Evolutionary conservation across 352 stramenopile species (phyloP).

Genomic region (Pythium phragmitis): DNA sequence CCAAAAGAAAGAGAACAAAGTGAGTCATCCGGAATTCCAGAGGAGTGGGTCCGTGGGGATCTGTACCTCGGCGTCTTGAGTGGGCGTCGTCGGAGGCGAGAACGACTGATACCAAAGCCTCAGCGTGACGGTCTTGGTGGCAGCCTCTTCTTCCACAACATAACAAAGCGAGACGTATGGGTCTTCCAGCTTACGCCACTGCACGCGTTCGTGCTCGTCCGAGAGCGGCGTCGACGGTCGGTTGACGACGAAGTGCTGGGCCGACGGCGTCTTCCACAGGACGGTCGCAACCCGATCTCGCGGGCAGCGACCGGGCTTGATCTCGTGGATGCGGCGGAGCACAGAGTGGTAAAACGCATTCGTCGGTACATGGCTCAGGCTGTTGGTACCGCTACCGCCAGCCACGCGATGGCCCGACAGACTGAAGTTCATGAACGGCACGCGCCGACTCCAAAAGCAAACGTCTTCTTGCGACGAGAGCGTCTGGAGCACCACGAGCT

Average conservation of each 20-base stretch:
- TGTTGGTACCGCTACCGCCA: background rate
- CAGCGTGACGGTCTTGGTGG: slow-evolving; percentile 2
- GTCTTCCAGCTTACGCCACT: slow-evolving; percentile 39
- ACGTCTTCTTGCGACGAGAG: slow-evolving; percentile 34
- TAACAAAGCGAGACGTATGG: slow-evolving; percentile 33
- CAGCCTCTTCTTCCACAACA: slow-evolving; percentile 28
- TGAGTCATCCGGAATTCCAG: slow-evolving; percentile 2
- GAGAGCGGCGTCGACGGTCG: background rate
- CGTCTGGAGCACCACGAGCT: slow-evolving; percentile 31
- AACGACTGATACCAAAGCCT: slow-evolving; percentile 39
- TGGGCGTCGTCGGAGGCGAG: slow-evolving; percentile 13
- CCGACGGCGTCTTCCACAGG: slow-evolving; percentile 42
- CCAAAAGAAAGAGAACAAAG: background rate
- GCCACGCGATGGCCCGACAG: slow-evolving; percentile 21
- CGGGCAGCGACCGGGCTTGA: slow-evolving; percentile 5
- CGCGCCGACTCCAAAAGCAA: slow-evolving; percentile 37
- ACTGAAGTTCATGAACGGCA: slow-evolving; percentile 36
- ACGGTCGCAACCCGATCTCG: slow-evolving; percentile 26
- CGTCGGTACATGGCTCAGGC: slow-evolving; percentile 10
- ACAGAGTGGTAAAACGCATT: slow-evolving; percentile 33
- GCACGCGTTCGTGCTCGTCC: slow-evolving; percentile 1
- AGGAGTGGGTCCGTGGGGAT: background rate
- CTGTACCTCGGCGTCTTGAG: slow-evolving; percentile 16
- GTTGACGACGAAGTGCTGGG: slow-evolving; percentile 27
- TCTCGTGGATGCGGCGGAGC: slow-evolving; percentile 34